Conservation (phyloP, 805 yeast genomes). For the Metschnikowia hibisci region DNA sequence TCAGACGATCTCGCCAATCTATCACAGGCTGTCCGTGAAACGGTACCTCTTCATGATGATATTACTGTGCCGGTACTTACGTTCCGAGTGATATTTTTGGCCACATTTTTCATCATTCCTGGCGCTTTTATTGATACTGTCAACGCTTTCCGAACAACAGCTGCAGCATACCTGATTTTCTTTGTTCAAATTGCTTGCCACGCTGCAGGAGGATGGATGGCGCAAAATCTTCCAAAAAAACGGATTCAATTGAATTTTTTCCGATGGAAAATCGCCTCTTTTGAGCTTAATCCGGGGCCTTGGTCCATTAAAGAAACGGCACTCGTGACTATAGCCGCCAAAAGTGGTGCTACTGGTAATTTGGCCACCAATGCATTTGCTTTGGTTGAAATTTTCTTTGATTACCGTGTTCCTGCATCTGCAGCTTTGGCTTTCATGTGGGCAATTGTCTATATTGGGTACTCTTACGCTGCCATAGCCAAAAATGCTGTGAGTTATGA, state of each 20-base stretch:
- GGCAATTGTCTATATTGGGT: conserved; percentile 50
- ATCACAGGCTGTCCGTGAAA: conserved; percentile 32
- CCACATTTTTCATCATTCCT: conserved; percentile 35
- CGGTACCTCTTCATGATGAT: conserved; percentile 38
- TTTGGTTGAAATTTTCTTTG: conserved; percentile 43
- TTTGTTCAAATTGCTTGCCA: conserved; percentile 50
- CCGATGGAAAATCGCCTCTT: conserved; percentile 9
- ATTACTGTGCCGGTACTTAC: conserved; percentile 37
- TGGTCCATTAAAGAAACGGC: conserved; percentile 55
- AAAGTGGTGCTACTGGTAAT: conserved; percentile 50
- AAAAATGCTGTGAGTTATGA: conserved; percentile 43
- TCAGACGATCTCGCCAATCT: conserved; percentile 23
- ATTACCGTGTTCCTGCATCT: conserved; percentile 25
- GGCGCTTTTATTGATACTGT: conserved; percentile 42
- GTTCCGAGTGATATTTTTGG: conserved; percentile 32
- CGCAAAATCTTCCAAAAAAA: conserved; percentile 36
- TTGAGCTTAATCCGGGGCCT: conserved; percentile 48
- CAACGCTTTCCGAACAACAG: conserved; percentile 41
- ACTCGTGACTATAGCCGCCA: conserved; percentile 49
- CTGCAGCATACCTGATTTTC: conserved; percentile 49
- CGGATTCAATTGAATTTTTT: conserved; percentile 18
- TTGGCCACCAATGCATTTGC: conserved; percentile 47
- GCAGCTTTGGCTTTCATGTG: conserved; percentile 46
- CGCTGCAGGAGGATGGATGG: conserved; percentile 46
- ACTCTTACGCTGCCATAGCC: conserved; percentile 51